Base-by-base conservation (phyloP, 2,329 filamentous ascomycete genomes). In the Cadophora sp. region DNA sequence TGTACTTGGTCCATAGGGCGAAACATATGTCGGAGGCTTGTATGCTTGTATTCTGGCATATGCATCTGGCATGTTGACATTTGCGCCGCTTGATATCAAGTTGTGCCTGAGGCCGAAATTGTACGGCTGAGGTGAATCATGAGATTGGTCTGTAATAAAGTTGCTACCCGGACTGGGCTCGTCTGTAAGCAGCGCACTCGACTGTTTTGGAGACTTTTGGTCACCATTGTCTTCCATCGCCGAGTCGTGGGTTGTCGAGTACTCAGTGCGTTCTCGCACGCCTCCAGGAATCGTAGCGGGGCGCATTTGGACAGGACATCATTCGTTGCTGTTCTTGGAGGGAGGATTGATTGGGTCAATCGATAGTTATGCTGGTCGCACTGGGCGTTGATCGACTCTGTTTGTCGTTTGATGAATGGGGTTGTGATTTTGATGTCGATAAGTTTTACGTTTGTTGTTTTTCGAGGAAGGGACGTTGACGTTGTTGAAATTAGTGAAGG, bases 391-490 rank as follows among this genome's bases (percentile, higher is more conserved):
- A 59, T 26, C 5, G 31, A n/a, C 8, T 43, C 1, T 6, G 16
- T 11, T 59, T 59, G 56, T 59, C 12, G 14, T 43, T 59, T 27
- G 34, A 59, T 26, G 56, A 22, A 59, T 40, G 34, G 12, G 16
- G 56, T 43, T 26, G 56, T 40, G 34, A 11, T 26, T 7, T 59
- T 22, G 31, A 43, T 27, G 56, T 26, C 16, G 51, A 24, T 8
- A 26, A 59, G 31, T n/a, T 37, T 16, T 59, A 27, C 56, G 56
- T 59, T 59, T 59, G 56, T 59, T 59, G 56, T 59, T 40, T 37
- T 59, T 19, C 11, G 34, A 59, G 56, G 56, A 59, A 59, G 56
- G 31, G 56, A 59, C 56, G 56, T 58, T 37, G 53, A 58, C 53
- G 53, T 59, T 40, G 34, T 37, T 40, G 56, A 37, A 40, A 40